These are phyloP conservation scores for Talaromyces sp. DNA, from an alignment of 2,329 filamentous ascomycete species.

Conservation along the genomic window DNA sequence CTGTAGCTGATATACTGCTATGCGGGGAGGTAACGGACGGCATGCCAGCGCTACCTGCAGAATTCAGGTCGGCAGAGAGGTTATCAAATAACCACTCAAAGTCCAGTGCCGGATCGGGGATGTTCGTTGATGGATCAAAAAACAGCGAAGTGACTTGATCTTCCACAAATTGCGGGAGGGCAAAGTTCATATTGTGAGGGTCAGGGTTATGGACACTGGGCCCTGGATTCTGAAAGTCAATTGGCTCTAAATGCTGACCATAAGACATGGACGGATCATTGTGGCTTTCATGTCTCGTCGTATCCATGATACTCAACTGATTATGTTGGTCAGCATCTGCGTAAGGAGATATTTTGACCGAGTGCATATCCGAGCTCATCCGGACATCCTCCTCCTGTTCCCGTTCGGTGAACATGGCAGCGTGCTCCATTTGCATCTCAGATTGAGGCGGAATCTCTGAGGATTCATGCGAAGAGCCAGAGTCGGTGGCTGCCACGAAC, in stretches of 20 bases:
- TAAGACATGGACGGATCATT: background rate
- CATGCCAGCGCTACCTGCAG: constrained; percentile 4
- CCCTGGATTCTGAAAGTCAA: constrained; percentile 4
- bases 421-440: background rate
- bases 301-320: background rate
- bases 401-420: constrained; percentile 18
- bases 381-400: constrained; percentile 15
- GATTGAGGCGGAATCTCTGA: background rate
- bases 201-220: background rate
- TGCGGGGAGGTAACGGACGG: constrained; percentile 17
- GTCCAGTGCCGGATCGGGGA: constrained; percentile 23
- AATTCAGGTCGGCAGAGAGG: constrained; percentile 20
- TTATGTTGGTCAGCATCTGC: background rate
- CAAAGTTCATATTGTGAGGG: constrained; percentile 6
- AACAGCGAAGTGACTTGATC: constrained; percentile 22
- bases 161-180: constrained; percentile 13
- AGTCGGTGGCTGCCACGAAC: constrained; percentile 7
- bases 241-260: constrained; percentile 3
- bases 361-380: constrained; percentile 3
- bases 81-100: constrained; percentile 28
- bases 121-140: constrained; percentile 23
- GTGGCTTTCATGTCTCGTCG: background rate
- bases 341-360: constrained; percentile 12
- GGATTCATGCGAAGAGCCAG: constrained; percentile 2
- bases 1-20: constrained; percentile 16